These are phyloP conservation scores for Candida loeiensis DNA, from an alignment of 805 yeast genomes.

Conservation along the genomic window DNA sequence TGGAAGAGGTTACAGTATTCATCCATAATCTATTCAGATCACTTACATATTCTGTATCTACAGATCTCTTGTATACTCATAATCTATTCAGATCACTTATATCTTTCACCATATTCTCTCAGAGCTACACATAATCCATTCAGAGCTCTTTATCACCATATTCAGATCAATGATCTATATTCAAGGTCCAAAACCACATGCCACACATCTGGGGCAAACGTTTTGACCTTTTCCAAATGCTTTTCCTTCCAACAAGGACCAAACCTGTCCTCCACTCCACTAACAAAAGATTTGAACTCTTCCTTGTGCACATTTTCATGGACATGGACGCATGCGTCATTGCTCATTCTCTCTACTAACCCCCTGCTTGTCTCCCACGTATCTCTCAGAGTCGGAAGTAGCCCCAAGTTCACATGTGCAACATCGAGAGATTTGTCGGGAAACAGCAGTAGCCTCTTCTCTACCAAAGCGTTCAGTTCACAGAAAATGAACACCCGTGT, in stretches of 20 bases:
- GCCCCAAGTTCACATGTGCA: slow-evolving; percentile 70
- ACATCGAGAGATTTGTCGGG: slow-evolving; percentile 22
- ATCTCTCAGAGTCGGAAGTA: slow-evolving; percentile 66
- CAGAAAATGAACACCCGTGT: slow-evolving; percentile 49
- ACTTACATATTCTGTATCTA: too few relatives aligned
- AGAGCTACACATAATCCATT: too few relatives aligned
- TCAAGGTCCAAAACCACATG: slow-evolving; percentile 52
- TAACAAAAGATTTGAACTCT: slow-evolving; percentile 29
- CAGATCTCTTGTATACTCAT: too few relatives aligned
- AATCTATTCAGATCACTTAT: too few relatives aligned
- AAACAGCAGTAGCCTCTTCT: slow-evolving; percentile 32
- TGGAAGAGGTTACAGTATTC: too few relatives aligned
- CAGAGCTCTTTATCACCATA: too few relatives aligned
- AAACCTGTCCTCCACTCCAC: not conserved
- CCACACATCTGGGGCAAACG: slow-evolving; percentile 86
- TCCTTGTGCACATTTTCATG: slow-evolving; percentile 67
- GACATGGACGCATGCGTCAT: slow-evolving; percentile 45
- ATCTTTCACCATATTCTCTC: too few relatives aligned
- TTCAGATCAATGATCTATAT: too few relatives aligned
- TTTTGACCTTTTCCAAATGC: slow-evolving; percentile 66
- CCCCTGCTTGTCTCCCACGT: slow-evolving; percentile 53
- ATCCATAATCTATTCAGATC: too few relatives aligned
- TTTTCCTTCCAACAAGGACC: slow-evolving; percentile 14
- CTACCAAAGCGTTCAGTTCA: slow-evolving; percentile 59
- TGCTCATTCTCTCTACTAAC: slow-evolving; percentile 13